Base-by-base conservation (phyloP, 345 rosid species). In the Lumnitzera racemosa region DNA sequence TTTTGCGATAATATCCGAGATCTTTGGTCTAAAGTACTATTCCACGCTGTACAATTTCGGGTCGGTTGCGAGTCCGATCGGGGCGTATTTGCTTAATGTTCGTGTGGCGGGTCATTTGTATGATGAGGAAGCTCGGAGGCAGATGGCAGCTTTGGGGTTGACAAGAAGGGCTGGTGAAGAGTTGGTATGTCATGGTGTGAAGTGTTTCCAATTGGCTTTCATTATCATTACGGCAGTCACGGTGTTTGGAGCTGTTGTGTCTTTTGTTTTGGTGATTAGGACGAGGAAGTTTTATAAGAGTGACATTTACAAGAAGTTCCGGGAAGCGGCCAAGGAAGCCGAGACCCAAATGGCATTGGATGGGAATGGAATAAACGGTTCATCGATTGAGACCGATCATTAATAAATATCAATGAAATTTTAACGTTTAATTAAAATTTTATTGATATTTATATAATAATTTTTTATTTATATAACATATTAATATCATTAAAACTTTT, bases 11-110 rank as follows among this genome's bases (percentile, higher is more conserved):
- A 83, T 85, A 9, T 85, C 91, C 0, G 88, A 85, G 59, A 52
- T 85, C 3, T 85, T 85, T 43, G 91, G 91, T 15, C 79, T 85
- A 31, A 85, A 82, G 58, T 82, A 85, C 58, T 85, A 82, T 67
- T 76, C 91, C 2, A 85, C 88, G 2, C 57, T 85, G 13, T 80
- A 72, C 74, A 85, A 81, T 65, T 84, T 79, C 23, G 90, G 90
- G 14, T 49, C 74, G 0, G 76, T 73, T 61, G 94, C 90, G 0
- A 83, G 87, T 63, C 94, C 94, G 0, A 49, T 86, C 13, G 94
- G 94, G 4, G 72, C 70, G 1, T 86, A 86, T 54, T 13, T 86
- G 54, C 81, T 86, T 12, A 81, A 62, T 46, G 94, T 86, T 27
- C 67, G 54, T 46, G 78, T 83, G 8, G 62, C 85, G 0, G 94